phyloP scores from a whole-genome alignment of 495 filamentous ascomycete species.

The Hyaloscypha hepaticicola region DNA sequence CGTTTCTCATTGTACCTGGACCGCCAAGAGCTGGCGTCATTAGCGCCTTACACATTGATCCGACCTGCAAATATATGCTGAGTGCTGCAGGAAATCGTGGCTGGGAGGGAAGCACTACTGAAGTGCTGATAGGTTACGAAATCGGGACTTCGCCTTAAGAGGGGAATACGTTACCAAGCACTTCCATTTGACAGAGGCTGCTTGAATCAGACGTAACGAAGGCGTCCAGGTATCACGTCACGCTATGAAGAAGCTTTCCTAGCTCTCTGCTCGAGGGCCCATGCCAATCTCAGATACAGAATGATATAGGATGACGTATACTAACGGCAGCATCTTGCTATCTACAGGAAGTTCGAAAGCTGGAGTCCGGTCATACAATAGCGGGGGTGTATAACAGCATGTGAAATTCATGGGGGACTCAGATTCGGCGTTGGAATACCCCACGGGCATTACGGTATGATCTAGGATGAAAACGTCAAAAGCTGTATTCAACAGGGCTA shows the following conservation, averaged over 20 bases:
- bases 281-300: neutral
- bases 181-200: neutral
- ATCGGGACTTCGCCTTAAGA: slow-evolving; percentile 50
- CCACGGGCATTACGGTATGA: neutral
- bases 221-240: too few species aligned
- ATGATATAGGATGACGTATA: neutral
- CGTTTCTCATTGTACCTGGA: slow-evolving; percentile 91
- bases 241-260: too few species aligned
- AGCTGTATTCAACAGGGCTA: neutral
- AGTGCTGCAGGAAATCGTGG: slow-evolving; percentile 87
- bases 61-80: slow-evolving; percentile 85
- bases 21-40: slow-evolving; percentile 88
- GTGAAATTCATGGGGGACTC: neutral
- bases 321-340: neutral
- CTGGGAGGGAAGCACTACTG: slow-evolving; percentile 92
- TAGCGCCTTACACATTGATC: slow-evolving; percentile 78
- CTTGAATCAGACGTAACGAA: neutral
- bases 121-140: slow-evolving; percentile 93
- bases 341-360: neutral
- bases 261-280: too few species aligned
- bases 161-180: neutral
- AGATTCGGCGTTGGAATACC: neutral
- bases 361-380: neutral
- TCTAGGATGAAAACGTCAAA: neutral
- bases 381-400: neutral